Percentiles rank a stretch among this genome's conserved stretches.
These are phyloP conservation scores for Alternaria dauci DNA, from an alignment of 2,329 filamentous ascomycete species.

Conservation along the genomic window DNA sequence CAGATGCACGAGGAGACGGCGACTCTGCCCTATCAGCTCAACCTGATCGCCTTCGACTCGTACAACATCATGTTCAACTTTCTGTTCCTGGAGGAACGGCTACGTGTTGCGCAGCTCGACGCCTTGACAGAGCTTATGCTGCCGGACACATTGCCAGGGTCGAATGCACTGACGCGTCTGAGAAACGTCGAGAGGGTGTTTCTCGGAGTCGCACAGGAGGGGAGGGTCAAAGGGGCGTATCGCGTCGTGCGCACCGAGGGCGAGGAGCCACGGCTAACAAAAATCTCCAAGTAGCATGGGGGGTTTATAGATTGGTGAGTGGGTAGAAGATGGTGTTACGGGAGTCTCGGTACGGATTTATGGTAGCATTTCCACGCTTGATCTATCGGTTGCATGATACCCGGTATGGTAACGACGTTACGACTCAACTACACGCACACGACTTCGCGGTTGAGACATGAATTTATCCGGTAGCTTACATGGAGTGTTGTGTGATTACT, in stretches of 20 bases:
- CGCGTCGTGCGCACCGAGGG: slow-evolving; percentile 27
- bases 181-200: slow-evolving; percentile 32
- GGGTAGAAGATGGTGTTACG: not conserved
- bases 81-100: slow-evolving; percentile 30
- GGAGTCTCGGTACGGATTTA: not conserved
- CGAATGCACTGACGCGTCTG: slow-evolving; percentile 28
- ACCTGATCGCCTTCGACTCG: slow-evolving; percentile 32
- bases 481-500: not conserved
- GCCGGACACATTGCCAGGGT: slow-evolving; percentile 22
- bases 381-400: not conserved
- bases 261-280: slow-evolving; percentile 23
- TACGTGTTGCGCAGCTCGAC: slow-evolving; percentile 31
- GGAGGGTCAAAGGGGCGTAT: slow-evolving; percentile 23
- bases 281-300: not conserved
- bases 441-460: not conserved
- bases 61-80: slow-evolving; percentile 42
- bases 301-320: not conserved
- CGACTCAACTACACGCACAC: not conserved
- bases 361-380: not conserved
- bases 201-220: slow-evolving; percentile 15
- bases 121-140: slow-evolving; percentile 32
- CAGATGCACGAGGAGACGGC: slow-evolving; percentile 44
- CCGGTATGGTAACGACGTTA: not conserved
- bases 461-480: not conserved
- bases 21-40: slow-evolving; percentile 35